Evolutionary conservation across 2,329 filamentous ascomycete species (phyloP), one percentile per base, ranked within the genome.

Genomic region (Apiospora koreana): DNA sequence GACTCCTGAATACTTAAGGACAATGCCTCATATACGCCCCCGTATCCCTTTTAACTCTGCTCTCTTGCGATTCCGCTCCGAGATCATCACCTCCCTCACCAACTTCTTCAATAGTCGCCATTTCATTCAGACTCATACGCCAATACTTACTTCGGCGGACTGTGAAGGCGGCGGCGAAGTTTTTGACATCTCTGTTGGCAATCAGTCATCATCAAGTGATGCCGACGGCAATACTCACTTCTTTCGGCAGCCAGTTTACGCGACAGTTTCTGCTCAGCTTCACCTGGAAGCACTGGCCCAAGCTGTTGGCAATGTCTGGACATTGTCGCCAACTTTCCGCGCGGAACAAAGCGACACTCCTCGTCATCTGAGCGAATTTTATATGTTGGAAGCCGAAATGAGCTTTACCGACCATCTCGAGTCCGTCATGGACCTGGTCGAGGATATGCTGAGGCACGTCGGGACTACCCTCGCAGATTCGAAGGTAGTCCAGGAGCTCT

Each of bases 151-250:
- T 1, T 98, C 95, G 0, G 97, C 95, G 0, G 96, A 99, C 77
- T 99, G 96, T 77, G 96, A 99, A 83, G 96, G 96, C 4, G 96
- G 95, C 1, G 96, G 96, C 0, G 95, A 98, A 79, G 95, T 97
- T 23, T 99, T 99, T 77, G 89, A 90, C 12, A 84, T 98, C 46
- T 79, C 85, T 25, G 72, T 74, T 68, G 71, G 76, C 28, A 79
- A 81, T 42, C 66, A 68, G 66, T 77, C 70, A 67, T 68, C 69
- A 43, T 68, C 77, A 75, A 80, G 83, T 58, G 78, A 77, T 67
- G 77, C 81, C 73, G 79, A 74, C 76, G 77, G 75, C 23, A 84
- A 86, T 21, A 81, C 86, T 68, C 64, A 42, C 14, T 98, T 97
- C 83, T 99, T 98, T 81, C 89, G 90, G 41, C 86, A 90, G 25